These are phyloP conservation scores for Lactarius hengduanensis DNA, from an alignment of 768 basidiomycete genomes.

Conservation along the genomic window DNA sequence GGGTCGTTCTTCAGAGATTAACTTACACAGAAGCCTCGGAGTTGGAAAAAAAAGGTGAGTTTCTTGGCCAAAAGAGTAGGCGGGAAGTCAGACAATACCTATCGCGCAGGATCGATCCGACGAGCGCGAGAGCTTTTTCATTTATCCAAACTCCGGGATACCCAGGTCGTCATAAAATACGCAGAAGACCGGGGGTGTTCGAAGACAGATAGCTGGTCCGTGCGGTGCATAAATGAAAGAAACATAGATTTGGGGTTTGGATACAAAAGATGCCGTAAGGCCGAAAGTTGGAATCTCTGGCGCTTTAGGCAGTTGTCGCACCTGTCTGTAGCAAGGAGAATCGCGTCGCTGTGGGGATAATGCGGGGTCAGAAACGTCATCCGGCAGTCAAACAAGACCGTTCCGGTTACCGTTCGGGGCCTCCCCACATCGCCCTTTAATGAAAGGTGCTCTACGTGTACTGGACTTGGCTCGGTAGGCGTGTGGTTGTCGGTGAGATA, in stretches of 20 bases:
- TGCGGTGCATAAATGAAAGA: conserved; percentile 1
- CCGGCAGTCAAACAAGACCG: neutral
- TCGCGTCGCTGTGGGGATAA: conserved; percentile 3
- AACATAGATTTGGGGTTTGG: neutral
- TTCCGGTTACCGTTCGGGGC: neutral
- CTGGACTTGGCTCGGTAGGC: too few relatives aligned
- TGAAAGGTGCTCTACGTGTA: neutral
- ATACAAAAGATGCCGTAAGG: conserved; percentile 1
- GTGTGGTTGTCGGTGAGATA: too few relatives aligned
- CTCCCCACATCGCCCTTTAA: neutral
- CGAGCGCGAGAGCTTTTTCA: neutral
- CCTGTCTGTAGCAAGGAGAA: neutral
- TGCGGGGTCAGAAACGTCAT: neutral
- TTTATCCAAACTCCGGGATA: conserved; percentile 7
- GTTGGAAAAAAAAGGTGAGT: conserved; percentile 7
- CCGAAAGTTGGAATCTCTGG: neutral
- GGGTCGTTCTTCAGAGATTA: neutral
- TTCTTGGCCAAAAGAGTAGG: neutral
- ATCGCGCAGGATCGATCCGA: conserved; percentile 1
- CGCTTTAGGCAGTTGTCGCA: neutral
- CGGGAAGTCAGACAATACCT: neutral
- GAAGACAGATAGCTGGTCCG: conserved; percentile 1
- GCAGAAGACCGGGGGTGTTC: neutral
- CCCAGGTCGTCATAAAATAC: conserved; percentile 5
- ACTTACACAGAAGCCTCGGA: conserved; percentile 6